phyloP scores from a whole-genome alignment of 306 rosid genomes.

The Vigna reflexopilosa region DNA sequence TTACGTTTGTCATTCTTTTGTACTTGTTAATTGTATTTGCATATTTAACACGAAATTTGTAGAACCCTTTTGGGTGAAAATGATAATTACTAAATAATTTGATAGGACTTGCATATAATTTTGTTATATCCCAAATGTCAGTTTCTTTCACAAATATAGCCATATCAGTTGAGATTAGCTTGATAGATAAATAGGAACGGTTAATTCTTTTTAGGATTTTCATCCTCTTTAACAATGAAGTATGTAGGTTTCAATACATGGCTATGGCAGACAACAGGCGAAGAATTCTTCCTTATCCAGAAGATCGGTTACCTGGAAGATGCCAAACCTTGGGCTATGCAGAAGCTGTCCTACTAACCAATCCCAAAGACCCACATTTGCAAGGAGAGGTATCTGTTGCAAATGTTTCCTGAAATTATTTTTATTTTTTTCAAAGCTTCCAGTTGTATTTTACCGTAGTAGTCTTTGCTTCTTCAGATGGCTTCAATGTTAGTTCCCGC shows the following conservation, averaged over 20 bases:
- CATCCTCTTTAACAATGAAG: constrained; percentile 49
- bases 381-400: constrained; percentile 70
- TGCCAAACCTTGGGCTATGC: constrained; percentile 66
- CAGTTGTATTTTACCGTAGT: background rate
- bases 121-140: no score
- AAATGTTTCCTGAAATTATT: constrained; percentile 27
- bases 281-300: constrained; percentile 87
- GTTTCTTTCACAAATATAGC: no score
- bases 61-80: constrained; percentile 12
- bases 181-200: constrained; percentile 1
- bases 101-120: background rate
- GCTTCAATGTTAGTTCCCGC: constrained; percentile 14
- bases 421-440: constrained; percentile 34
- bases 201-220: constrained; percentile 35
- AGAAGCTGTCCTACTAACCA: constrained; percentile 75
- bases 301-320: constrained; percentile 73
- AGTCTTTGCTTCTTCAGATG: background rate
- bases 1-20: constrained; percentile 6
- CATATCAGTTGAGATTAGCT: no score
- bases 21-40: background rate
- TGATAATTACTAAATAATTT: background rate
- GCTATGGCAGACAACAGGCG: constrained; percentile 84
- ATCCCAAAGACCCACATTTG: constrained; percentile 71
- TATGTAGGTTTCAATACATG: constrained; percentile 86
- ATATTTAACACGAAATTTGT: constrained; percentile 17